Evolutionary conservation across 768 basidiomycete species (phyloP).

Genomic region (Rhodotorula paludigena): DNA sequence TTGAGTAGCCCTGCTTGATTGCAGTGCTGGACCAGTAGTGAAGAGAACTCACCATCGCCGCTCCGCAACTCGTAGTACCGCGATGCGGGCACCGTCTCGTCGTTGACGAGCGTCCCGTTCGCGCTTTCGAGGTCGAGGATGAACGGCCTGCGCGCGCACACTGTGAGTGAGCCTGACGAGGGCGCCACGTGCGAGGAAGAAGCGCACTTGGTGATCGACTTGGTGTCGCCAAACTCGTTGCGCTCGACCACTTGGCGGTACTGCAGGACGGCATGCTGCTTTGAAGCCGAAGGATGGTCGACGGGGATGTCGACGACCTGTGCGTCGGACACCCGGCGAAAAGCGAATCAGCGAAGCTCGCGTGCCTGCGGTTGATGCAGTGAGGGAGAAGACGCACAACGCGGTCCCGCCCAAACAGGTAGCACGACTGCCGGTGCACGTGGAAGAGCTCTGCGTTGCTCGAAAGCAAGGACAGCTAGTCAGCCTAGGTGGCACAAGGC

Average conservation of each 20-base stretch:
- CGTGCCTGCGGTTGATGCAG: background rate
- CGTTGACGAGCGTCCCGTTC: conserved; percentile 89
- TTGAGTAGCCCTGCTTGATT: too few species aligned
- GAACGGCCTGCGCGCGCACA: conserved; percentile 62
- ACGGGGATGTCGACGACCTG: conserved; percentile 64
- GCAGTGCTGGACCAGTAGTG: too few species aligned
- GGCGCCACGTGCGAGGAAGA: background rate
- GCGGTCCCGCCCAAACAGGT: conserved; percentile 84
- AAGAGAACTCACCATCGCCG: conserved; percentile 61
- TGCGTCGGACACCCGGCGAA: background rate
- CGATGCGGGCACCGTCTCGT: conserved; percentile 71
- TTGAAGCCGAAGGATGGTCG: conserved; percentile 95
- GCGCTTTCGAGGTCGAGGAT: conserved; percentile 98
- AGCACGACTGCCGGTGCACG: conserved; percentile 88
- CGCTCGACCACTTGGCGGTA: conserved; percentile 83
- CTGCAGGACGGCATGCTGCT: conserved; percentile 96
- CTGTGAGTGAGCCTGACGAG: background rate
- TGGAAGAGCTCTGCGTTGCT: conserved; percentile 69
- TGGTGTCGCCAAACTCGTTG: conserved; percentile 76
- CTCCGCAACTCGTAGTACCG: conserved; percentile 78
- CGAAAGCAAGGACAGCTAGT: background rate
- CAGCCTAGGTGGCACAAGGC: background rate
- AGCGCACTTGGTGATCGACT: conserved; percentile 75
- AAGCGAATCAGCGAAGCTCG: background rate
- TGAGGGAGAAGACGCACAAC: conserved; percentile 55